Percentiles rank a stretch among this genome's conserved stretches.
Evolutionary conservation across 78 protist species (phyloP).

Genomic region (Planoprotostelium fungivorum): DNA sequence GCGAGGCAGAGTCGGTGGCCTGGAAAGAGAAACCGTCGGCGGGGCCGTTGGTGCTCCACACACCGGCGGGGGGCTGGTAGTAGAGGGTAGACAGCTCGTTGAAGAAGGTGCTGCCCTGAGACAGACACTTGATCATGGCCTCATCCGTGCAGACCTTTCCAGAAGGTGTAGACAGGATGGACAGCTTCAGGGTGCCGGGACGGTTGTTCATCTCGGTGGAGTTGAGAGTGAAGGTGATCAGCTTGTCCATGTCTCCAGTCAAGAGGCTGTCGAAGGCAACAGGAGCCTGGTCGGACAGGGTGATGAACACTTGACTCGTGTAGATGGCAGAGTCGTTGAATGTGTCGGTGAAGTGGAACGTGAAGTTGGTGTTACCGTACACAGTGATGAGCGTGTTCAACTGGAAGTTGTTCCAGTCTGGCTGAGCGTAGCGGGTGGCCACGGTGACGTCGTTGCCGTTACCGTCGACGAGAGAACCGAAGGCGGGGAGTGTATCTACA

Average conservation of each 20-base stretch:
- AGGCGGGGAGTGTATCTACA: background rate
- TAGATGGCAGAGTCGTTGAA: background rate
- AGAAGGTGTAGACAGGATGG: background rate
- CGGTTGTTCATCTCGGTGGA: conserved; percentile 6
- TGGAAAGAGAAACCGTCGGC: background rate
- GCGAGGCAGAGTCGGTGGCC: background rate
- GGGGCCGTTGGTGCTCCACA: background rate
- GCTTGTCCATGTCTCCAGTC: background rate
- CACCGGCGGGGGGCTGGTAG: background rate
- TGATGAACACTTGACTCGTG: background rate
- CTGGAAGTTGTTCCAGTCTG: background rate
- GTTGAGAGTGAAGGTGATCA: conserved; percentile 25
- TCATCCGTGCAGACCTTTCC: background rate
- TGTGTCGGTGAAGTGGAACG: background rate
- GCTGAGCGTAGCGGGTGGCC: background rate
- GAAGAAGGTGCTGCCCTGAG: background rate
- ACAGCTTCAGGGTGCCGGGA: background rate
- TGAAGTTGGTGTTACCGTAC: conserved; percentile 15
- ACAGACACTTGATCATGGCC: background rate
- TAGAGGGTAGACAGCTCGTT: background rate
- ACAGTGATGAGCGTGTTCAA: conserved; percentile 9
- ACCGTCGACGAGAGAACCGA: background rate
- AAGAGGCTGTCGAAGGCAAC: background rate
- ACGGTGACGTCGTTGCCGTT: background rate
- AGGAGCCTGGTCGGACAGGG: conserved; percentile 32